These are phyloP conservation scores for Beverwykella pulmonaria DNA, from an alignment of 495 filamentous ascomycete species.

Conservation along the genomic window DNA sequence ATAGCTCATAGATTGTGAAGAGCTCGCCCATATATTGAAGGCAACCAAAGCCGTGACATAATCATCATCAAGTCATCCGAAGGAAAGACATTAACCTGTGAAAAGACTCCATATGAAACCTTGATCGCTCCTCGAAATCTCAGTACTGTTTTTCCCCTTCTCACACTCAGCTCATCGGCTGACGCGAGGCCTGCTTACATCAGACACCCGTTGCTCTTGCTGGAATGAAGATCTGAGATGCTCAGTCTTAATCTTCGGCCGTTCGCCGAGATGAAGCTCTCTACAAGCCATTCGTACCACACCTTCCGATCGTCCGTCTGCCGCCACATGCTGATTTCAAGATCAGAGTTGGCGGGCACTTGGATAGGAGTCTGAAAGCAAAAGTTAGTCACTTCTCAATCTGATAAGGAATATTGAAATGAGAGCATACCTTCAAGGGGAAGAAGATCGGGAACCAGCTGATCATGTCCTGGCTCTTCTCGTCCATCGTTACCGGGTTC, in stretches of 20 bases:
- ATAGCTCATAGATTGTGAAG: not conserved
- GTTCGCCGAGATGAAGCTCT: constrained; percentile 68
- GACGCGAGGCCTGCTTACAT: constrained; percentile 60
- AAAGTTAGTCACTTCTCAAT: constrained; percentile 20
- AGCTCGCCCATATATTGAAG: not conserved
- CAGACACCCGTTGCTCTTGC: constrained; percentile 85
- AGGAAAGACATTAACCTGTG: too few relatives aligned
- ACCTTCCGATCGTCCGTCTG: constrained; percentile 93
- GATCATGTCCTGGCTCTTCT: constrained; percentile 94
- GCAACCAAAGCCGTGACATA: not conserved
- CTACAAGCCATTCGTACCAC: constrained; percentile 98
- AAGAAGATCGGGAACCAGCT: constrained; percentile 99
- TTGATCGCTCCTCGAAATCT: too few relatives aligned
- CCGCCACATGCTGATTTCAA: constrained; percentile 91
- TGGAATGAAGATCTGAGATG: constrained; percentile 82
- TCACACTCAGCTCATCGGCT: too few relatives aligned
- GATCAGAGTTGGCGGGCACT: constrained; percentile 77
- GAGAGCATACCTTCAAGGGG: constrained; percentile 74
- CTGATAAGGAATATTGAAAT: not conserved
- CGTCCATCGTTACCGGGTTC: constrained; percentile 86
- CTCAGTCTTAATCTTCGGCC: constrained; percentile 72
- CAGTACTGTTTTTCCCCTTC: not conserved
- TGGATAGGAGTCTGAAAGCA: constrained; percentile 74
- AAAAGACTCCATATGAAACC: too few relatives aligned
- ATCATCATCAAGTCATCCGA: not conserved